Evolutionary conservation across 768 basidiomycete genomes (phyloP), one percentile per base, ranked within the genome.

Genomic region (Dioszegia hungarica): DNA sequence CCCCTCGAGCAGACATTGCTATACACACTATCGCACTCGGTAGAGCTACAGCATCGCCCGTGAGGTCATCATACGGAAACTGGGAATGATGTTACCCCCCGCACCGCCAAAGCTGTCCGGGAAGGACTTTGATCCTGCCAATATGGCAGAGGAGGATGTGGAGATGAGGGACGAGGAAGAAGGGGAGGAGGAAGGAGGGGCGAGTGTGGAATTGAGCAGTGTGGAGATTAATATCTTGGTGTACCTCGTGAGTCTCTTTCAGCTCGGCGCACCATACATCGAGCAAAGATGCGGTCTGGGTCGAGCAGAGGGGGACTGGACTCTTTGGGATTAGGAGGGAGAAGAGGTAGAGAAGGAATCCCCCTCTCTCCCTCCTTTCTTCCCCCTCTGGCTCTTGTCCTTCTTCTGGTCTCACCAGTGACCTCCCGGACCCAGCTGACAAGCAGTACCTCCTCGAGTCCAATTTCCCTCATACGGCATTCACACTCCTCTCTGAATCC

Each of bases 151-250:
- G 27, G 61, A 57, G 17, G 51, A 54, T 46, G 59, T 49, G 17
- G 56, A 43, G n/a, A 41, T 54, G 56, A 47, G 36, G 5, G 45
- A 38, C 36, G 37, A 51, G n/a, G 57, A 53, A 20, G 63, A 63
- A 6, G 62, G 50, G 27, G 57, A 40, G 24, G 37, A 50, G 9
- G 51, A 36, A 17, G 52, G 29, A 22, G 31, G 27, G 25, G n/a
- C 56, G 0, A 45, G 45, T 5, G 55, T 64, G 20, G 63, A 64
- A 45, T 27, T 63, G 36, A 62, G 62, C 12, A 70, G 68, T 57
- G 67, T 71, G 3, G 73, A 75, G 60, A 69, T 75, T 24, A 75
- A 75, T 51, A 62, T 75, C 22, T 47, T 75, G 48, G 63, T 75
- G 12, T 75, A 75, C 50, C 50, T 67, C 20, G 72, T 73, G 46